Evolutionary conservation across 306 rosid species (phyloP).

Genomic region (Fagus crenata): DNA sequence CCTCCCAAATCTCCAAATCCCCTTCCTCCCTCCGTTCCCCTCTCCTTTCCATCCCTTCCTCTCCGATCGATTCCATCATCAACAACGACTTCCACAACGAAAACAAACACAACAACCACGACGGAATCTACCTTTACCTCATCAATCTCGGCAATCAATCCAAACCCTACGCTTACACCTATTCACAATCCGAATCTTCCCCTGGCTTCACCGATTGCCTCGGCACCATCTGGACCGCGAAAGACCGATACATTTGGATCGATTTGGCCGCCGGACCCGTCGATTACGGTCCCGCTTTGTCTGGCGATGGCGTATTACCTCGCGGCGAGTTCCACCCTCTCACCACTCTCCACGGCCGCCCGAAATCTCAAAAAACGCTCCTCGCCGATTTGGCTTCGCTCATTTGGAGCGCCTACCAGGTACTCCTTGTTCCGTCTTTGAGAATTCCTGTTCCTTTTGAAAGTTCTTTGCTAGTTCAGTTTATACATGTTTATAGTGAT

Average conservation of each 20-base stretch:
- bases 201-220: conserved; percentile 65
- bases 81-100: conserved; percentile 47
- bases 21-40: conserved; percentile 60
- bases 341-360: conserved; percentile 70
- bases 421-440: conserved; percentile 78
- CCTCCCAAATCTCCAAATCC: conserved; percentile 46
- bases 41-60: conserved; percentile 50
- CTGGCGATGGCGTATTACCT: conserved; percentile 86
- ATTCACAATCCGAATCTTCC: conserved; percentile 63
- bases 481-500: conserved; percentile 62
- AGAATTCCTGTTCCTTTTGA: conserved; percentile 78
- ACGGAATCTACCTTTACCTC: conserved; percentile 67
- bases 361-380: conserved; percentile 64
- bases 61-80: conserved; percentile 53
- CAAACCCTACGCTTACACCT: conserved; percentile 76
- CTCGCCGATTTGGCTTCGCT: conserved; percentile 74
- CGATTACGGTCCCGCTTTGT: conserved; percentile 81
- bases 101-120: conserved; percentile 49
- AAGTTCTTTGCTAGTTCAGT: conserved; percentile 62
- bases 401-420: conserved; percentile 79
- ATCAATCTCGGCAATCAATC: conserved; percentile 57
- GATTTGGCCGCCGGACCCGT: conserved; percentile 91
- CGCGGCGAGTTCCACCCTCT: conserved; percentile 87
- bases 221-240: conserved; percentile 76
- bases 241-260: conserved; percentile 71